Conservation (phyloP, 1,284 basidiomycete species). For the Rhodotorula mucilaginosa region DNA sequence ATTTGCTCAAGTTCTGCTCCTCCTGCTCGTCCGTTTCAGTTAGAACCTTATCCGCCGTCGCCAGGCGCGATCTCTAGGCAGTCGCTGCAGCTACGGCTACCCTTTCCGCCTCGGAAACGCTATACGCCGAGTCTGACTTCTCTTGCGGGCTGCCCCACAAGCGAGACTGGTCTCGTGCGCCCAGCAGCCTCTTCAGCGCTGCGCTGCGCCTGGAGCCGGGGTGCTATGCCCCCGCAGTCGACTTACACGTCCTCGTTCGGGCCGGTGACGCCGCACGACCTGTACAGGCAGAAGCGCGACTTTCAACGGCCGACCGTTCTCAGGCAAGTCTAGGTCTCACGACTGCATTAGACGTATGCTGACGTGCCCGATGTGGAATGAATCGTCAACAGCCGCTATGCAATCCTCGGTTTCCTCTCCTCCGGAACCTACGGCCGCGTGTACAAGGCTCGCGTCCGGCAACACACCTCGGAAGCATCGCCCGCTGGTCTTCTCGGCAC, state of each 20-base stretch:
- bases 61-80: neutral
- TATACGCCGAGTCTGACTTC: neutral
- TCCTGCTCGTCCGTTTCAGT: too few relatives aligned
- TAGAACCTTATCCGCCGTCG: neutral
- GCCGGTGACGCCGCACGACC: slow-evolving; percentile 20
- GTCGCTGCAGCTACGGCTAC: neutral
- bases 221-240: slow-evolving; percentile 2
- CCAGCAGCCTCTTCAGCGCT: neutral
- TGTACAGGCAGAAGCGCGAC: slow-evolving; percentile 36
- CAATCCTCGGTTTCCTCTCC: slow-evolving; percentile 93
- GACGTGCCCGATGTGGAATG: too few relatives aligned
- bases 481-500: slow-evolving; percentile 39
- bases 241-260: neutral
- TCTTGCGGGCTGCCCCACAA: neutral
- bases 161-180: neutral
- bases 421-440: slow-evolving; percentile 97
- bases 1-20: too few relatives aligned
- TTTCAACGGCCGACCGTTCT: slow-evolving; percentile 40
- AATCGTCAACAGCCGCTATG: slow-evolving; percentile 55
- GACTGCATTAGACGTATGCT: too few relatives aligned
- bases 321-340: slow-evolving; percentile 7
- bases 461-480: slow-evolving; percentile 23
- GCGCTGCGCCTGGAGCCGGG: too few relatives aligned
- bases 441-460: slow-evolving; percentile 77
- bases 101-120: neutral